These are phyloP conservation scores for Nemophila menziesii DNA, from an alignment of 257 asterid species.

Conservation along the genomic window DNA sequence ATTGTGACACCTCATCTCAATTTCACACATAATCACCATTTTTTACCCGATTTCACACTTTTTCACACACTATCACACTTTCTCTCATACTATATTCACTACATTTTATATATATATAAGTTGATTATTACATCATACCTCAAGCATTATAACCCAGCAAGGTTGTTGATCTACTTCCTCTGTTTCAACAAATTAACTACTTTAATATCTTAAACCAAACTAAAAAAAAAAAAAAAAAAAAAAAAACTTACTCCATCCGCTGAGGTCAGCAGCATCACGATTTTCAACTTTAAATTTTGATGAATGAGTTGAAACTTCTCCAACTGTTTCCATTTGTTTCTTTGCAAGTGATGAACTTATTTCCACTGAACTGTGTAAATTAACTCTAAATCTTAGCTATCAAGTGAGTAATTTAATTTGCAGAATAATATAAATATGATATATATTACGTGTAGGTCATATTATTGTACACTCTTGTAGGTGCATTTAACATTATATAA, in stretches of 20 bases:
- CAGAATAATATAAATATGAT: background rate
- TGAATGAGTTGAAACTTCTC: constrained; percentile 62
- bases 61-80: too few relatives aligned
- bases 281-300: constrained; percentile 66
- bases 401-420: background rate
- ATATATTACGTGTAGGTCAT: constrained; percentile 82
- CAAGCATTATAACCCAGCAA: constrained; percentile 97
- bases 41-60: too few relatives aligned
- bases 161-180: constrained; percentile 62
- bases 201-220: background rate
- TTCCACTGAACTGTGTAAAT: constrained; percentile 74
- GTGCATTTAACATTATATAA: constrained; percentile 86
- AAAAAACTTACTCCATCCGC: constrained; percentile 73
- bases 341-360: constrained; percentile 88
- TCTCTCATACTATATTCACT: too few relatives aligned
- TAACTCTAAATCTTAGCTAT: background rate
- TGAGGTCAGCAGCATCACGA: constrained; percentile 90
- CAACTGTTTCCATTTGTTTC: constrained; percentile 81
- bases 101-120: constrained; percentile 1
- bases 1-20: too few relatives aligned
- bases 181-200: constrained; percentile 29
- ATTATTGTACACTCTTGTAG: constrained; percentile 77
- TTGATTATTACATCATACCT: constrained; percentile 40
- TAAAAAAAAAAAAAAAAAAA: too few relatives aligned
- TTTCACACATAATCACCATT: too few relatives aligned